Evolutionary conservation across 2,329 filamentous ascomycete species (phyloP).

Genomic region (Beauveria bassiana): DNA sequence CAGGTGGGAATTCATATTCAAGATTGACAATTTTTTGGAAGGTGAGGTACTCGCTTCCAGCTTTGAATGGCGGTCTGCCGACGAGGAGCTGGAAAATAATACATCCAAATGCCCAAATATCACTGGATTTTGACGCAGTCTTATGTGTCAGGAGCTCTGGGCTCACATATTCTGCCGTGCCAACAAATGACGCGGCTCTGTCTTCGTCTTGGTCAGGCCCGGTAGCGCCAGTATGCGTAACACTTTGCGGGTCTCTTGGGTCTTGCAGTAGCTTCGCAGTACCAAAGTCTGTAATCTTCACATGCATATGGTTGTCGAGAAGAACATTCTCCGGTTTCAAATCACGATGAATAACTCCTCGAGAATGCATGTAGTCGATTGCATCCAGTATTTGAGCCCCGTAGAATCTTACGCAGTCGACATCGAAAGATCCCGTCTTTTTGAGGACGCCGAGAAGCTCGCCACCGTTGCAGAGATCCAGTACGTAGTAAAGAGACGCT

Average conservation of each 20-base stretch:
- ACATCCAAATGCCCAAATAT: constrained; percentile 97
- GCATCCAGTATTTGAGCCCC: constrained; percentile 92
- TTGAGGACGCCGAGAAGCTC: constrained; percentile 90
- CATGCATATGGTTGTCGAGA: constrained; percentile 89
- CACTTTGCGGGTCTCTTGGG: constrained; percentile 32
- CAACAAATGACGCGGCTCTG: constrained; percentile 88
- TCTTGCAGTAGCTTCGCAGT: constrained; percentile 79
- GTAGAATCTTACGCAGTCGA: constrained; percentile 92
- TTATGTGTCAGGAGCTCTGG: constrained; percentile 95
- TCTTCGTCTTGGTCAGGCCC: constrained; percentile 49
- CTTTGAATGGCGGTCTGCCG: constrained; percentile 97
- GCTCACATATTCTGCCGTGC: constrained; percentile 96
- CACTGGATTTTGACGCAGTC: constrained; percentile 94
- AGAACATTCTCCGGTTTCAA: constrained; percentile 96
- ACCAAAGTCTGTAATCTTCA: constrained; percentile 98
- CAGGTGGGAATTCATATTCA: constrained; percentile 86
- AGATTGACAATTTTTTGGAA: constrained; percentile 96
- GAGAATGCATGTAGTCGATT: constrained; percentile 95
- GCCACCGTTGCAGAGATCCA: constrained; percentile 86
- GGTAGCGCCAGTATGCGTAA: constrained; percentile 23
- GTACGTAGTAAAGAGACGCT: constrained; percentile 88
- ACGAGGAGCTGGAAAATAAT: constrained; percentile 93
- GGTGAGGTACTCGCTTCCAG: constrained; percentile 87
- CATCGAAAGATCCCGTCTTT: constrained; percentile 87
- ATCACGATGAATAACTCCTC: constrained; percentile 93